These are phyloP conservation scores for Gastrolobium bilobum DNA, from an alignment of 306 rosid species.

Conservation along the genomic window DNA sequence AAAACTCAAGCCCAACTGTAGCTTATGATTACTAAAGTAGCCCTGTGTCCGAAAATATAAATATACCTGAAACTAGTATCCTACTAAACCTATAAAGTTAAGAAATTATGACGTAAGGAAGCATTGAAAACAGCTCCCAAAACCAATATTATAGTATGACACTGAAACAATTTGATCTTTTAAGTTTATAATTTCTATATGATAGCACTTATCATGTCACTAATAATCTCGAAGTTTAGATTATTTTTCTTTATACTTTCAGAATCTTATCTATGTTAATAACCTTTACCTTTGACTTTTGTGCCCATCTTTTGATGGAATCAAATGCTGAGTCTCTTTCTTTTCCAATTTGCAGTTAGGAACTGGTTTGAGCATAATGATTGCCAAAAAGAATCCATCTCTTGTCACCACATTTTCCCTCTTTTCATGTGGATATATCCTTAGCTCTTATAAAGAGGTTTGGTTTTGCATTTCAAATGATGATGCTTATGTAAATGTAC, in stretches of 20 bases:
- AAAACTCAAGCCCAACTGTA: neutral
- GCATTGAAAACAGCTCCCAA: constrained; percentile 25
- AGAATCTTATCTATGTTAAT: neutral
- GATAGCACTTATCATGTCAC: neutral
- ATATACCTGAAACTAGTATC: neutral
- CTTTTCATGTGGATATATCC: constrained; percentile 91
- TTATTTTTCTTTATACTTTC: neutral
- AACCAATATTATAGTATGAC: neutral
- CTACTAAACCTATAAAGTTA: constrained; percentile 5
- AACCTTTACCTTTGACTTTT: constrained; percentile 8
- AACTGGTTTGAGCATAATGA: constrained; percentile 90
- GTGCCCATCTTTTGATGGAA: constrained; percentile 11
- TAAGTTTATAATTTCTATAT: constrained; percentile 18
- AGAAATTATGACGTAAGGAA: constrained; percentile 7
- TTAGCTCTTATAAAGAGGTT: constrained; percentile 97
- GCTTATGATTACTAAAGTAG: neutral
- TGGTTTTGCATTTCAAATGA: constrained; percentile 46
- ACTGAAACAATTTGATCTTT: constrained; percentile 5
- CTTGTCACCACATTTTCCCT: constrained; percentile 84
- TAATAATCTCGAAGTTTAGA: neutral
- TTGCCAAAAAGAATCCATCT: constrained; percentile 89
- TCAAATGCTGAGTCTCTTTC: constrained; percentile 30
- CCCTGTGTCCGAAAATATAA: constrained; percentile 30
- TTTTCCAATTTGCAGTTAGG: constrained; percentile 80
- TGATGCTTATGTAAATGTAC: constrained; percentile 35